Evolutionary conservation across 2,329 filamentous ascomycete species (phyloP).

Genomic region (Teratosphaeria pseudoeucalypti): DNA sequence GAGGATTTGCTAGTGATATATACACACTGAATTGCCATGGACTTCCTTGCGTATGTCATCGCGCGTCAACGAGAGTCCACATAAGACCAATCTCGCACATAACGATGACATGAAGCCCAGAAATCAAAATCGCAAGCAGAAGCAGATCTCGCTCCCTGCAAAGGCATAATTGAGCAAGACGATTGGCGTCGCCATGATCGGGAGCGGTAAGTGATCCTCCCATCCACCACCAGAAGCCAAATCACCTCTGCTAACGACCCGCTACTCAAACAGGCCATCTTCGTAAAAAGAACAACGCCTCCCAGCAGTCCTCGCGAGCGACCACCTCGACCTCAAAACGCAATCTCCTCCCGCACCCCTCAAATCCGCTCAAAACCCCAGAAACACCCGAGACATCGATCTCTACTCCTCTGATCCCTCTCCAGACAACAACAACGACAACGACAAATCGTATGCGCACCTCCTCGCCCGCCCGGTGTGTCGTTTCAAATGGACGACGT

Average conservation of each 20-base stretch:
- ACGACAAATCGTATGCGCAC: slow-evolving; percentile 38
- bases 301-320: slow-evolving; percentile 49
- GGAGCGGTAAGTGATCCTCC: slow-evolving; percentile 1
- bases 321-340: slow-evolving; percentile 48
- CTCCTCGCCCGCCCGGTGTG: slow-evolving; percentile 47
- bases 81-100: neutral
- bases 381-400: slow-evolving; percentile 28
- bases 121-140: no score
- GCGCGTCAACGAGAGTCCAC: neutral
- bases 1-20: neutral
- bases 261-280: slow-evolving; percentile 37
- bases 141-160: neutral
- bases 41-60: neutral
- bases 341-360: slow-evolving; percentile 55
- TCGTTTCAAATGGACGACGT: slow-evolving; percentile 45
- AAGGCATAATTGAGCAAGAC: slow-evolving; percentile 1
- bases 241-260: neutral
- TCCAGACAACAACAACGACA: slow-evolving; percentile 16
- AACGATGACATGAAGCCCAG: neutral
- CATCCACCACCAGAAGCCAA: neutral
- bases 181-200: slow-evolving; percentile 4
- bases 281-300: slow-evolving; percentile 49
- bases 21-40: neutral
- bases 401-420: slow-evolving; percentile 48
- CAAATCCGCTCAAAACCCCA: slow-evolving; percentile 41